Conservation (phyloP, 768 basidiomycete species). For the Lentinula raphanica region DNA sequence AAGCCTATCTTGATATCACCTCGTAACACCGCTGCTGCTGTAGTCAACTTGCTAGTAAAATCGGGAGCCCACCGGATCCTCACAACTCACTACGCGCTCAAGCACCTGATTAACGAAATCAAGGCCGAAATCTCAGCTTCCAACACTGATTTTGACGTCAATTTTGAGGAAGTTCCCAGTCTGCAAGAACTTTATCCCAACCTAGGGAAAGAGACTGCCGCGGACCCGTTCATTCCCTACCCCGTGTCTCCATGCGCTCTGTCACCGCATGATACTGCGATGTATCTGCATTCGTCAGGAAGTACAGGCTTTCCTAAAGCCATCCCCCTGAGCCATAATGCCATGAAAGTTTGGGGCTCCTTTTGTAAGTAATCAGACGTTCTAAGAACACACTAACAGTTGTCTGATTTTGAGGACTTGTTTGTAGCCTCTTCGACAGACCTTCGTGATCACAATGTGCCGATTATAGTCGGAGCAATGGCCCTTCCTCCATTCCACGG, state of each 20-base stretch:
- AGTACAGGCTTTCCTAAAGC: slow-evolving; percentile 35
- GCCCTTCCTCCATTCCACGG: slow-evolving; percentile 29
- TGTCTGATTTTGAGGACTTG: too few relatives aligned
- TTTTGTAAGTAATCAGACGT: neutral
- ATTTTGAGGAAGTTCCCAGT: slow-evolving; percentile 2
- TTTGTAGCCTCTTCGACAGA: slow-evolving; percentile 3
- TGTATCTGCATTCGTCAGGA: slow-evolving; percentile 34
- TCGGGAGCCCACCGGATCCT: slow-evolving; percentile 34
- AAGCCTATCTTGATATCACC: slow-evolving; percentile 38
- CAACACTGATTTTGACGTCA: neutral
- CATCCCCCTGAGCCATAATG: slow-evolving; percentile 22
- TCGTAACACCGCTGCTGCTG: slow-evolving; percentile 29
- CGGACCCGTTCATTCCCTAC: neutral
- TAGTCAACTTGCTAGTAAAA: slow-evolving; percentile 30
- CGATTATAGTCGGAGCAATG: slow-evolving; percentile 19
- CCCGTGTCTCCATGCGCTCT: neutral
- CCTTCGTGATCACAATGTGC: slow-evolving; percentile 8
- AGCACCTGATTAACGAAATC: neutral
- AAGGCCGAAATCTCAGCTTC: neutral
- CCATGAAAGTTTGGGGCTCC: slow-evolving; percentile 18
- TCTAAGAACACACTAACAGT: neutral
- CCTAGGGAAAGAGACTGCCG: slow-evolving; percentile 16
- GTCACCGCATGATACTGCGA: slow-evolving; percentile 12
- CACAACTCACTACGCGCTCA: slow-evolving; percentile 17
- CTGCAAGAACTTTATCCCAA: slow-evolving; percentile 18